These are phyloP conservation scores for Choiromyces venosus DNA, from an alignment of 495 filamentous ascomycete species.

Conservation along the genomic window DNA sequence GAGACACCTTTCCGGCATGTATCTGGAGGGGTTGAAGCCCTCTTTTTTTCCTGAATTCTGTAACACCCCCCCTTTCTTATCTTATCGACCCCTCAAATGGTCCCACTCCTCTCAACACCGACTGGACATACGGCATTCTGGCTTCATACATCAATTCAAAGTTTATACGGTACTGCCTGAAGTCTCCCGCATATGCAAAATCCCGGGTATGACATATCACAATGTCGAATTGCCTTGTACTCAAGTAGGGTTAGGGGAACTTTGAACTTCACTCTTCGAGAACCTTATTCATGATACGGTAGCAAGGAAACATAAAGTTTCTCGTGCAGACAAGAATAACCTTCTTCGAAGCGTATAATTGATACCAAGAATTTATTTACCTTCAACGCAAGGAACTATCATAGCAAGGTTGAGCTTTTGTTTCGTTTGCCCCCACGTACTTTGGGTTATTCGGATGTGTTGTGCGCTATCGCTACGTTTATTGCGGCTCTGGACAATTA, in stretches of 20 bases:
- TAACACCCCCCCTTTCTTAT: not conserved
- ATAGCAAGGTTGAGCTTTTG: too few relatives aligned
- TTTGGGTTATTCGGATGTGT: not conserved
- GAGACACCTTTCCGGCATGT: not conserved
- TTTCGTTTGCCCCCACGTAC: not conserved
- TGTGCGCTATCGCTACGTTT: not conserved
- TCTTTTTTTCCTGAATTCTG: not conserved
- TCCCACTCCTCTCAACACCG: not conserved
- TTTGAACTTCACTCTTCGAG: not conserved
- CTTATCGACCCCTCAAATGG: not conserved
- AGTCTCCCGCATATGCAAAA: not conserved
- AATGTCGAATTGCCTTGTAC: not conserved
- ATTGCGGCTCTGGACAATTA: slow-evolving; percentile 7
- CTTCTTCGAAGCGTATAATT: not conserved
- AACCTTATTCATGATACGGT: not conserved
- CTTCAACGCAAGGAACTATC: not conserved
- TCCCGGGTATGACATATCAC: slow-evolving; percentile 3
- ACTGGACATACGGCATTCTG: not conserved
- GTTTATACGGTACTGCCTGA: slow-evolving; percentile 4
- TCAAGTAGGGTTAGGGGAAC: not conserved
- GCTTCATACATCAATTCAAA: not conserved
- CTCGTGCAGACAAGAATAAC: not conserved
- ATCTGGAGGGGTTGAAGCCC: not conserved
- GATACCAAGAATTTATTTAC: not conserved
- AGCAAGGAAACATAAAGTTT: not conserved